Percentiles rank a stretch among this genome's conserved stretches.
Evolutionary conservation across 2,329 filamentous ascomycete species (phyloP).

Genomic region (Penicillium sp.): DNA sequence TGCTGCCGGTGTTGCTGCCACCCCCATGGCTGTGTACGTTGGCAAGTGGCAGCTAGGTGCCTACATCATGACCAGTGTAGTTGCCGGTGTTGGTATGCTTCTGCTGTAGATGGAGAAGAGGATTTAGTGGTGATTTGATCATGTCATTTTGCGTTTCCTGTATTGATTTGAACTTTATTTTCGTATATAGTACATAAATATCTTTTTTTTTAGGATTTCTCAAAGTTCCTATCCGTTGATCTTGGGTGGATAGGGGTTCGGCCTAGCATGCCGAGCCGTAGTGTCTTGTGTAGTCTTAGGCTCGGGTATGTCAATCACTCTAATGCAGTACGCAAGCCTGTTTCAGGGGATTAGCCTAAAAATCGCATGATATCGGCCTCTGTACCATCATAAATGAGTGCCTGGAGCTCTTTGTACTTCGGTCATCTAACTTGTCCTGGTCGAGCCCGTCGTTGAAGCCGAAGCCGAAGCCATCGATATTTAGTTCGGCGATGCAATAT

Average conservation of each 20-base stretch:
- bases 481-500: slow-evolving; percentile 21
- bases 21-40: slow-evolving; percentile 43
- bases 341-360: not conserved
- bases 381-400: too few relatives aligned
- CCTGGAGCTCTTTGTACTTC: too few relatives aligned
- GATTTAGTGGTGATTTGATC: slow-evolving; percentile 5
- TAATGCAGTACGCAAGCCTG: not conserved
- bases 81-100: slow-evolving; percentile 53
- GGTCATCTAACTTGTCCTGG: not conserved
- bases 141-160: not conserved
- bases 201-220: not conserved
- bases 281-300: not conserved
- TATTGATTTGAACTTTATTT: not conserved
- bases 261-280: not conserved
- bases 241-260: not conserved
- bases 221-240: not conserved
- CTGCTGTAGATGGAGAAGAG: slow-evolving; percentile 44
- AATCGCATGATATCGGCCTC: too few relatives aligned
- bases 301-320: not conserved
- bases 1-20: slow-evolving; percentile 36
- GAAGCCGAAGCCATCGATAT: not conserved
- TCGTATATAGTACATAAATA: slow-evolving; percentile 6
- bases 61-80: slow-evolving; percentile 49
- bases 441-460: not conserved
- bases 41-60: slow-evolving; percentile 48